These are phyloP conservation scores for Shiraia sp. DNA, from an alignment of 2,329 filamentous ascomycete species.

Conservation along the genomic window DNA sequence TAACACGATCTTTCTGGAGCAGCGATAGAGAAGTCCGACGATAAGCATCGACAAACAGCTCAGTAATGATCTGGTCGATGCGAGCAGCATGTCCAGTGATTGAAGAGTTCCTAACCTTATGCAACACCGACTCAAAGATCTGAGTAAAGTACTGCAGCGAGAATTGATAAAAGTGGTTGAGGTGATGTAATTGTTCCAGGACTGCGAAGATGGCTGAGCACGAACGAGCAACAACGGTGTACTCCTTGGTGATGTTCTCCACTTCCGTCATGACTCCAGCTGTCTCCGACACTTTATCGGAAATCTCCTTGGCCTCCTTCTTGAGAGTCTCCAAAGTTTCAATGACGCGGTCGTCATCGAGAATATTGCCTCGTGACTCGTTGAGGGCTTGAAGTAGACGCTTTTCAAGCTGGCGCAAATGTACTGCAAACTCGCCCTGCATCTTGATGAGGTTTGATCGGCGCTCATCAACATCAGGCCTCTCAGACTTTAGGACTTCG, in stretches of 20 bases:
- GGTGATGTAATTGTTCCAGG: slow-evolving; percentile 93
- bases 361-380: slow-evolving; percentile 94
- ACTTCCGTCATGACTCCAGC: slow-evolving; percentile 98
- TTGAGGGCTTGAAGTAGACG: slow-evolving; percentile 92
- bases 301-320: slow-evolving; percentile 95
- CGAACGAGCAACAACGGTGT: slow-evolving; percentile 88
- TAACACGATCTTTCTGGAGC: slow-evolving; percentile 91
- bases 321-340: slow-evolving; percentile 97
- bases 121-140: slow-evolving; percentile 92
- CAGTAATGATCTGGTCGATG: slow-evolving; percentile 85
- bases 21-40: slow-evolving; percentile 91
- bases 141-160: slow-evolving; percentile 97
- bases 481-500: slow-evolving; percentile 94
- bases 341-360: slow-evolving; percentile 97
- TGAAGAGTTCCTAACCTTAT: slow-evolving; percentile 73
- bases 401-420: slow-evolving; percentile 93
- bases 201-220: slow-evolving; percentile 98
- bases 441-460: slow-evolving; percentile 97
- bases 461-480: slow-evolving; percentile 94
- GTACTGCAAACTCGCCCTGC: slow-evolving; percentile 99
- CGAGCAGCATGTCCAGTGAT: slow-evolving; percentile 77
- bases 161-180: slow-evolving; percentile 99
- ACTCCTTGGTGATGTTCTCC: slow-evolving; percentile 91
- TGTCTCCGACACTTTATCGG: slow-evolving; percentile 92
- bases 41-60: slow-evolving; percentile 89